Percentiles rank a stretch among this genome's conserved stretches.
phyloP scores from a whole-genome alignment of 2,329 filamentous ascomycete genomes.

The Botryotinia convoluta region DNA sequence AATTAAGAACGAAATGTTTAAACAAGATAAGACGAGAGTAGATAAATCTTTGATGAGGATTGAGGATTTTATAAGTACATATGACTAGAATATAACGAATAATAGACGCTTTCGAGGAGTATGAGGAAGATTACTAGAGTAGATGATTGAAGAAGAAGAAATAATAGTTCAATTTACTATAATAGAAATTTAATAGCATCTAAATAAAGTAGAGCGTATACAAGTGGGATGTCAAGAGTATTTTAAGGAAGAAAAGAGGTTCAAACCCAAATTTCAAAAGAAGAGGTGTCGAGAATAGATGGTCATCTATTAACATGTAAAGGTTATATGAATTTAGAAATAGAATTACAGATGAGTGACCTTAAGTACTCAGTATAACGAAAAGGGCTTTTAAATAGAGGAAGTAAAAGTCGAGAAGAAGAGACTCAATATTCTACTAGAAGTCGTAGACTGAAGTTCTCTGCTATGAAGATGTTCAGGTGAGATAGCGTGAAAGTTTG shows the following conservation, averaged over 20 bases:
- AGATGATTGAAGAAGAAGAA: neutral
- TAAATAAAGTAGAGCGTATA: neutral
- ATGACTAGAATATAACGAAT: neutral
- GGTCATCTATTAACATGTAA: too few relatives aligned
- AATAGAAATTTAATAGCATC: neutral
- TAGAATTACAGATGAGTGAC: too few relatives aligned
- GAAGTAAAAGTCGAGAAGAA: too few relatives aligned
- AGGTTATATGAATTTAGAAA: too few relatives aligned
- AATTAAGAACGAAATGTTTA: neutral
- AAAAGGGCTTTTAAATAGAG: too few relatives aligned
- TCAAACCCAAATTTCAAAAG: too few relatives aligned
- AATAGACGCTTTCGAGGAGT: rapidly evolving
- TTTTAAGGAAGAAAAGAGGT: too few relatives aligned
- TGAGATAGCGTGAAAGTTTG: too few relatives aligned
- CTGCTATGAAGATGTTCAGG: too few relatives aligned
- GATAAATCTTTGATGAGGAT: neutral
- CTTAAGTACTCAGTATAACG: rapidly evolving
- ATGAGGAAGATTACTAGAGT: neutral
- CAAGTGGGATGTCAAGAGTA: neutral
- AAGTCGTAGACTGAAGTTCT: too few relatives aligned
- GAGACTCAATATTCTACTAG: too few relatives aligned
- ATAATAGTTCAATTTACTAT: neutral
- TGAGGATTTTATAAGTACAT: neutral
- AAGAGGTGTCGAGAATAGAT: too few relatives aligned
- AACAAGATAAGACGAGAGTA: neutral